Conservation (phyloP, 169 alveolate genomes). For the Cryptosporidium meleagridis region DNA sequence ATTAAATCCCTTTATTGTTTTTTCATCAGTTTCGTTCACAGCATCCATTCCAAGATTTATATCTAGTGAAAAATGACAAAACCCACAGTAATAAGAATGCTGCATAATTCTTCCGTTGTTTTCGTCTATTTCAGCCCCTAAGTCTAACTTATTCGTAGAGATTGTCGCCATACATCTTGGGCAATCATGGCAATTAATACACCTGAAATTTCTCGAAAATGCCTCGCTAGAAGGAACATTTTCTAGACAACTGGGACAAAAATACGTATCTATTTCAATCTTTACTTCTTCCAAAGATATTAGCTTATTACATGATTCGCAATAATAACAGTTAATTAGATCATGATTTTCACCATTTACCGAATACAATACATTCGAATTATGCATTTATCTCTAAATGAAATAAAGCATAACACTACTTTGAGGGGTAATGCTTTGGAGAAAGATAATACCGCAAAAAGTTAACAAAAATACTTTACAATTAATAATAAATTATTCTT, state of each 20-base stretch:
- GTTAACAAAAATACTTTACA: neutral
- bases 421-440: neutral
- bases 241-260: slow-evolving; percentile 81
- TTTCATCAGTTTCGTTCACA: neutral
- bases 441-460: slow-evolving; percentile 4
- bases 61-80: slow-evolving; percentile 6
- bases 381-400: neutral
- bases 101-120: neutral
- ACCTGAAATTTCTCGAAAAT: slow-evolving; percentile 75
- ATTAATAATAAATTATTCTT: neutral
- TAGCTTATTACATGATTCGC: slow-evolving; percentile 62
- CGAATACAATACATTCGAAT: neutral
- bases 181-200: slow-evolving; percentile 79
- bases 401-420: neutral
- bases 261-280: slow-evolving; percentile 82
- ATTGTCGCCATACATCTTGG: slow-evolving; percentile 77
- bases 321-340: slow-evolving; percentile 39
- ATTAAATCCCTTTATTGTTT: neutral
- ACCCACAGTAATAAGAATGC: neutral
- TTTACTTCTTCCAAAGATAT: slow-evolving; percentile 37
- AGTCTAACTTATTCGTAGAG: neutral
- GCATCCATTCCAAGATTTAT: neutral
- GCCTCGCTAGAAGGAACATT: slow-evolving; percentile 81
- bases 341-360: slow-evolving; percentile 20
- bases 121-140: neutral